Evolutionary conservation across 2,329 filamentous ascomycete genomes (phyloP), one percentile per base, ranked within the genome.

Genomic region (Verticillium dahliae): DNA sequence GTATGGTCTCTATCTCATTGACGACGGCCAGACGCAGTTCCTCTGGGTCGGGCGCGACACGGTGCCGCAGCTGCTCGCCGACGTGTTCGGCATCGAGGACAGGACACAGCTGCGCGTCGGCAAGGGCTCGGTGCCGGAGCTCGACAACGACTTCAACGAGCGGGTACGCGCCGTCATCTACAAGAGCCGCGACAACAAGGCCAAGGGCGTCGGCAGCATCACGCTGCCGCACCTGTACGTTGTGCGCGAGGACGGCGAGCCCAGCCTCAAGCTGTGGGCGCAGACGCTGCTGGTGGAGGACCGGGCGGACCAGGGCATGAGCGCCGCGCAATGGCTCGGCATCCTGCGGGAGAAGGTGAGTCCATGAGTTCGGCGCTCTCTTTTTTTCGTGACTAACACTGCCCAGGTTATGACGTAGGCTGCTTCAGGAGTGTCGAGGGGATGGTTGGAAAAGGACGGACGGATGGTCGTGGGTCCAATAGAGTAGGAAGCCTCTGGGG

Each of bases 91-190:
- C 31, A 83, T 95, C 11, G 82, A 89, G 56, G 93, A 97, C 75
- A 88, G 90, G 71, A 88, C 87, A 45, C 89, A 92, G 71, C 80
- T 99, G 64, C 92, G 92, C 67, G 91, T 97, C 65, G 95, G 95
- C 74, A 99, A 99, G 83, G 89, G 89, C 31, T 86, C 87, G 4
- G 76, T 99, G 65, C 92, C 94, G 0, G 88, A 96, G 68, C 79
- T 98, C 45, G 95, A 98, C 69, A 94, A 92, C 68, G 95, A 99
- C 74, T 97, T 98, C 82, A 98, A 92, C 76, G 94, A 98, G 80
- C 87, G 94, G 33, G 89, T 99, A 39, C 87, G 95, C 58, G 90
- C 90, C 6, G 92, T 99, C 10, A 79, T 97, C 61, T 89, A 93
- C 69, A 99, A 99, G 86, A 96, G 91, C 74, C 84, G 89, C 61